Base-by-base conservation (phyloP, 306 rosid species). In the Abrus precatorius region DNA sequence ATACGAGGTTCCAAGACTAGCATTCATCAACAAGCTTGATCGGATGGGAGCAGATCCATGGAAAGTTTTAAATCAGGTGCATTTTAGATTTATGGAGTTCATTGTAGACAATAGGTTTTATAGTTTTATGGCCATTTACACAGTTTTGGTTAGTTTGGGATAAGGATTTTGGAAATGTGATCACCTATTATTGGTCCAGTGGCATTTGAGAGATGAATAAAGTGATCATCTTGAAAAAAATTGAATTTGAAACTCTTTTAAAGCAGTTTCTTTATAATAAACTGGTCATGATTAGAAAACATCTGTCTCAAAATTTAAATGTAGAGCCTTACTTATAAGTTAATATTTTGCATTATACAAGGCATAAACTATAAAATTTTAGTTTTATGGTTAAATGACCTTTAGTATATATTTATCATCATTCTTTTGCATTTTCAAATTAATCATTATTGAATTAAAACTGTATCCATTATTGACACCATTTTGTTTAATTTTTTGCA, bases 11-110 rank as follows among this genome's bases (percentile, higher is more conserved):
- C 99, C 99, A 40, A 88, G 97, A 82, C 72, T 95, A 85, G 99
- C 99, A 76, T 95, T 95, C 82, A 93, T 95, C 55, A 95, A 95
- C 84, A 95, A 95, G 83, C 98, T 95, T 53, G 99, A 95, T 74
- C 87, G 99, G 76, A 95, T 95, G 99, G 99, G 99, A 86, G 99
- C 99, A 34, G 99, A 95, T 87, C 99, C 99, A 3, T 95, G 96
- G 96, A 95, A 93, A 88, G 99, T 95, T 64, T 84, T 95, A 84
- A 92, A 92, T 82, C 99, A 95, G 99, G 99, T 93, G 44, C 28
- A 1, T 64, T 71, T 56, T 56, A 82, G 73, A 74, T 79, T 29
- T 72, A 82, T 67, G 72, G 48, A 83, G 12, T 32, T 65, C 13
- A 52, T 43, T 34, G 32, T 8, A 55, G 67, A 69, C 68, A 36